A percentile compares a stretch with the other conserved stretches of the same genome.
Evolutionary conservation across 306 rosid genomes (phyloP).

Genomic region (Lupinus albus): DNA sequence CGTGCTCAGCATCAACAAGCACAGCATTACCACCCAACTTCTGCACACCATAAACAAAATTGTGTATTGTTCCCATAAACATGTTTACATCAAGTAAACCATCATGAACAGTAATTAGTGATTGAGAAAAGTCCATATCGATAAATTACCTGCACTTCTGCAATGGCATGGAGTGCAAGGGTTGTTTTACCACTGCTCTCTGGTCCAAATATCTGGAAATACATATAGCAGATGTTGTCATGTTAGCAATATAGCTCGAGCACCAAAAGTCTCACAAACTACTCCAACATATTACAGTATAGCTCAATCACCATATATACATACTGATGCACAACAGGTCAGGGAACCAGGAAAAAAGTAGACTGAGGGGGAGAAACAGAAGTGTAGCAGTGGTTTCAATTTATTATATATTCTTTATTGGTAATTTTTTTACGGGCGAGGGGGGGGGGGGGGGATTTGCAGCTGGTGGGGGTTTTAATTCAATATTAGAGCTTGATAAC

Average conservation of each 20-base stretch:
- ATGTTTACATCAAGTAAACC: conserved; percentile 5
- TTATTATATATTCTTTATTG: too few relatives aligned
- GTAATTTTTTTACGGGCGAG: too few relatives aligned
- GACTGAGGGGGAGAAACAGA: background rate
- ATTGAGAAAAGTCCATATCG: conserved; percentile 33
- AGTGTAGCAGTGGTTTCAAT: background rate
- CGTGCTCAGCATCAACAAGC: conserved; percentile 99
- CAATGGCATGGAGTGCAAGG: conserved; percentile 95
- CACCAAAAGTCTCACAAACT: conserved; percentile 10
- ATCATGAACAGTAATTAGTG: background rate
- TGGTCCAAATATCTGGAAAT: conserved; percentile 84
- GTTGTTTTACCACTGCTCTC: conserved; percentile 99
- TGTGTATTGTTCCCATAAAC: conserved; percentile 36
- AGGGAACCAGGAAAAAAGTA: conserved; percentile 5
- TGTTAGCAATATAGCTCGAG: background rate
- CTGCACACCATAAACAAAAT: conserved; percentile 56
- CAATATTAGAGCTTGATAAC: too few relatives aligned
- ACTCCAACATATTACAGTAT: background rate
- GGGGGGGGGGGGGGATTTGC: too few relatives aligned
- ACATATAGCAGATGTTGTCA: conserved; percentile 34
- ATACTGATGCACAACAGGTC: background rate
- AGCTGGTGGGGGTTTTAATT: too few relatives aligned
- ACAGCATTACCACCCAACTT: conserved; percentile 96
- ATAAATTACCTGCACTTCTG: conserved; percentile 85
- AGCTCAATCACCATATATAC: conserved; percentile 12